phyloP scores from a whole-genome alignment of 2,329 filamentous ascomycete genomes.

The Microcyclosporella mali region DNA sequence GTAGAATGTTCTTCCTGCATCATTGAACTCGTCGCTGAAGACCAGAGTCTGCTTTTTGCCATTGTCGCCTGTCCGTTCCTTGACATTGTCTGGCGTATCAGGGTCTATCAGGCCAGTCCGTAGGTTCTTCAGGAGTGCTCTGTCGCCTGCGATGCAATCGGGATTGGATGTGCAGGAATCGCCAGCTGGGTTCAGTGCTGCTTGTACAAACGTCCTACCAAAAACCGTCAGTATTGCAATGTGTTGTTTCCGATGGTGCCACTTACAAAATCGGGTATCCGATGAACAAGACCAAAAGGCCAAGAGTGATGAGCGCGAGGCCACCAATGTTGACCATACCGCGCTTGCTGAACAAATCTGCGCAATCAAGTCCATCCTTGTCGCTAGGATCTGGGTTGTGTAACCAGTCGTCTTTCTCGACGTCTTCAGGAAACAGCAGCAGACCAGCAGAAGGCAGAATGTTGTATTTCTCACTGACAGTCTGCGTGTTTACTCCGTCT shows the following conservation, averaged over 20 bases:
- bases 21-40: conserved; percentile 54
- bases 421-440: conserved; percentile 63
- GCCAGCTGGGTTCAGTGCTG: conserved; percentile 32
- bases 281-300: conserved; percentile 60
- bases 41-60: conserved; percentile 45
- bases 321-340: conserved; percentile 61
- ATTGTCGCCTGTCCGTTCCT: conserved; percentile 41
- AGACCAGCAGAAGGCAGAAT: conserved; percentile 62
- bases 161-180: conserved; percentile 39
- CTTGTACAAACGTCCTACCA: conserved; percentile 52
- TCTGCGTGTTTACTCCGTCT: conserved; percentile 62
- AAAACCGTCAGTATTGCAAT: conserved; percentile 9
- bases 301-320: conserved; percentile 53
- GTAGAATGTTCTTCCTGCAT: conserved; percentile 49
- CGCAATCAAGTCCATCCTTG: conserved; percentile 49
- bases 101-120: conserved; percentile 49
- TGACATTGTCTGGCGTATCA: conserved; percentile 44
- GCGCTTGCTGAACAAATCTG: conserved; percentile 59
- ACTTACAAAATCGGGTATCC: conserved; percentile 63
- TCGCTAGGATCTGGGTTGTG: conserved; percentile 65
- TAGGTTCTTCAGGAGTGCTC: conserved; percentile 54
- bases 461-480: conserved; percentile 67
- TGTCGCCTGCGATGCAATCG: conserved; percentile 42
- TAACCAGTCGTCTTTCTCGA: conserved; percentile 66
- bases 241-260: conserved; percentile 6